Conservation (phyloP, 2,329 filamentous ascomycete genomes). For the Tolypocladium inflatum region DNA sequence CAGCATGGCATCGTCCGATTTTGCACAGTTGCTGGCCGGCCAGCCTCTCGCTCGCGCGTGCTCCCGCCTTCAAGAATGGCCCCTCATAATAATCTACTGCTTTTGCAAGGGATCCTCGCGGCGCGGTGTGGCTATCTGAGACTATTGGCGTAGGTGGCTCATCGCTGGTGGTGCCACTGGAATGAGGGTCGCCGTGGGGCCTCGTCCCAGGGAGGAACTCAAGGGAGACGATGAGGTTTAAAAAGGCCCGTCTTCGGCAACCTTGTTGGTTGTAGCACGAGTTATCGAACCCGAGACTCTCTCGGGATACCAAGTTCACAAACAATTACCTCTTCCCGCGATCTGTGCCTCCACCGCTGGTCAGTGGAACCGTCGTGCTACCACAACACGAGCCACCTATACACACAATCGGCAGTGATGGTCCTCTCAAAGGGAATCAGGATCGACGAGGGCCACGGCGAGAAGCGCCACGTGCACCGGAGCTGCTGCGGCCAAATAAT, state of each 20-base stretch:
- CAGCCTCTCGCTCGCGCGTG: background rate
- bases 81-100: background rate
- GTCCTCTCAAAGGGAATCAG: background rate
- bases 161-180: background rate
- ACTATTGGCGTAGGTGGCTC: background rate
- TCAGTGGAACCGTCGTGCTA: background rate
- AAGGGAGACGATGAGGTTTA: background rate
- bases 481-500: background rate
- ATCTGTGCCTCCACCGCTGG: background rate
- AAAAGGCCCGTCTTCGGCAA: background rate
- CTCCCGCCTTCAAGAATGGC: background rate
- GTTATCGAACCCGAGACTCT: background rate
- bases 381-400: background rate
- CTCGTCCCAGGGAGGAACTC: background rate
- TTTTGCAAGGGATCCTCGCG: background rate
- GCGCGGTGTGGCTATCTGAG: background rate
- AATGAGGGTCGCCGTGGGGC: background rate
- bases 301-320: background rate
- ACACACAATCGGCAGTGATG: background rate
- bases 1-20: background rate
- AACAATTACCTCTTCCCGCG: background rate
- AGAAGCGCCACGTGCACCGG: conserved; percentile 5
- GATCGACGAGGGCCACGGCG: conserved; percentile 27
- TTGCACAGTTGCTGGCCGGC: background rate
- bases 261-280: background rate